A percentile compares a stretch with the other conserved stretches of the same genome.
These are phyloP conservation scores for Tolypocladium ovalisporum DNA, from an alignment of 2,329 filamentous ascomycete genomes.

Conservation along the genomic window DNA sequence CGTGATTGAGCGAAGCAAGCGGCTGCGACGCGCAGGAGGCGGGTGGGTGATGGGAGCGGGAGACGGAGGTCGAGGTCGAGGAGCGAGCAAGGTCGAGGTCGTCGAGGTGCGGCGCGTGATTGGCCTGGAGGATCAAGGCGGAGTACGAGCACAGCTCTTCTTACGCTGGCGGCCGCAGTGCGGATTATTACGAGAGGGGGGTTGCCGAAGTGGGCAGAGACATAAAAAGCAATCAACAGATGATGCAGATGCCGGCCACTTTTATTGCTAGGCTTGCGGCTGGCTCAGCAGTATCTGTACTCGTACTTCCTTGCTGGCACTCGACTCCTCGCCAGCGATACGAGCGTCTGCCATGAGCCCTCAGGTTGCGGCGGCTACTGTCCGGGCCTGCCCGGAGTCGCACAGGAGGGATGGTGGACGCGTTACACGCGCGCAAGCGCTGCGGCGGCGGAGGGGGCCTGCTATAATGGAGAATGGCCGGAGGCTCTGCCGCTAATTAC, in stretches of 20 bases:
- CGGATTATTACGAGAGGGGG: background rate
- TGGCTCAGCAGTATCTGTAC: background rate
- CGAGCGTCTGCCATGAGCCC: background rate
- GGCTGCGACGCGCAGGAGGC: background rate
- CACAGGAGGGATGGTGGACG: background rate
- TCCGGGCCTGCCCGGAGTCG: background rate
- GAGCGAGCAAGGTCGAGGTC: background rate
- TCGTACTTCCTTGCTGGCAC: background rate
- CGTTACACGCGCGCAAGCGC: background rate
- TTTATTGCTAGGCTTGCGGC: background rate
- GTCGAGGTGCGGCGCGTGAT: conserved; percentile 4
- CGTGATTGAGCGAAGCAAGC: background rate
- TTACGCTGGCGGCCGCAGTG: background rate
- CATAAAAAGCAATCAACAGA: background rate
- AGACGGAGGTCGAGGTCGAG: background rate
- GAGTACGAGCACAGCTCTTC: background rate
- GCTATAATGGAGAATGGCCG: background rate
- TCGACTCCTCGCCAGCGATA: background rate
- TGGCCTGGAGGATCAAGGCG: conserved; percentile 2
- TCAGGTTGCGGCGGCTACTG: background rate
- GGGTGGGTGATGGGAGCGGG: background rate
- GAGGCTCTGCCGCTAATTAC: background rate
- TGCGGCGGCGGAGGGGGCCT: background rate
- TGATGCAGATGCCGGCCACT: background rate
- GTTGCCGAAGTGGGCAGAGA: background rate